Evolutionary conservation across 345 rosid species (phyloP).

Genomic region (Populus euphratica): DNA sequence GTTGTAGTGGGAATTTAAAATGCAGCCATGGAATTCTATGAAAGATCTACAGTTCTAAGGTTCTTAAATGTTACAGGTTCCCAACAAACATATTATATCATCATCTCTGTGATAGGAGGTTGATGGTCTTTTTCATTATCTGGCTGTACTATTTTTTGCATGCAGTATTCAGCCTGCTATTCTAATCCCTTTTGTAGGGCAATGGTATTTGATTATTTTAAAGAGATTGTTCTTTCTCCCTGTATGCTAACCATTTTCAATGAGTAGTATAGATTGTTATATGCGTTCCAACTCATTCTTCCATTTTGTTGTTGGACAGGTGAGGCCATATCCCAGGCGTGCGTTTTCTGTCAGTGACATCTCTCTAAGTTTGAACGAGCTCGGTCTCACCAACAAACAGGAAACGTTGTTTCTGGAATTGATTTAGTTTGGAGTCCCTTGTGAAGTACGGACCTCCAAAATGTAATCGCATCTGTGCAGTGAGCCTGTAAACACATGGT

Average conservation of each 20-base stretch:
- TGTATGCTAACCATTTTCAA: no score
- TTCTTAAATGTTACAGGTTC: no score
- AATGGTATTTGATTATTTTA: no score
- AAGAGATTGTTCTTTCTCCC: no score
- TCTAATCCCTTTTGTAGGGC: no score
- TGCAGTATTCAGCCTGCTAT: no score
- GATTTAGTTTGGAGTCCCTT: conserved; percentile 29
- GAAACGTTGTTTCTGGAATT: conserved; percentile 78
- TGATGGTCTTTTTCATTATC: no score
- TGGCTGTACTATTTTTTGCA: no score
- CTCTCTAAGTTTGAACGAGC: conserved; percentile 52
- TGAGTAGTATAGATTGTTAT: background rate
- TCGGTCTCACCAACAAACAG: conserved; percentile 71
- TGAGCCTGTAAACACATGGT: background rate
- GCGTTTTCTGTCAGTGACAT: conserved; percentile 47
- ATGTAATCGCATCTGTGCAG: background rate
- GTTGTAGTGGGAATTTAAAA: background rate
- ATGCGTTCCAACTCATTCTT: background rate
- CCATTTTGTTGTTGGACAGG: conserved; percentile 42
- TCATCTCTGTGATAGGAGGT: no score
- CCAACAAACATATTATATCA: no score
- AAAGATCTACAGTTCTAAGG: no score
- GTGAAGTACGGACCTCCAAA: background rate
- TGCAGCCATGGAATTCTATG: no score
- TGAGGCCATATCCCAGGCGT: conserved; percentile 70